Evolutionary conservation across 331 rosid species (phyloP).

Genomic region (Dryas integrifolia): DNA sequence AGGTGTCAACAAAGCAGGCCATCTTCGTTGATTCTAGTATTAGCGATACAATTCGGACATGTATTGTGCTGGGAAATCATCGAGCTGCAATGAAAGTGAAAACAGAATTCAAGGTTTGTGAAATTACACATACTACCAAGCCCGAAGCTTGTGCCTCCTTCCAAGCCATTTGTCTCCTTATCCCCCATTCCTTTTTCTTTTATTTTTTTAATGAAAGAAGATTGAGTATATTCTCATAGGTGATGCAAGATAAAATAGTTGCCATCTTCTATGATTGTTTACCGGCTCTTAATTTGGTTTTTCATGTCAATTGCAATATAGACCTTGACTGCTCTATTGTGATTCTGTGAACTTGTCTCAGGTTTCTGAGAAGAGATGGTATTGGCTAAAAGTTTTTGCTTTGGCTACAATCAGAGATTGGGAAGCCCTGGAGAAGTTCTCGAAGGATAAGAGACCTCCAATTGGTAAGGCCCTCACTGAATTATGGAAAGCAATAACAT

Average conservation of each 20-base stretch:
- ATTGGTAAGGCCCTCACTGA: constrained; percentile 48
- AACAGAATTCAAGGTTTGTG: constrained; percentile 87
- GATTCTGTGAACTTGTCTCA: constrained; percentile 28
- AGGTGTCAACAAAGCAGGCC: constrained; percentile 89
- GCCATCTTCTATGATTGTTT: constrained; percentile 4
- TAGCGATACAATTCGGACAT: constrained; percentile 91
- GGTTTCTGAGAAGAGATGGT: constrained; percentile 99
- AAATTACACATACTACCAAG: constrained; percentile 11
- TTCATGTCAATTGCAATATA: constrained; percentile 1
- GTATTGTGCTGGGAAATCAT: constrained; percentile 96
- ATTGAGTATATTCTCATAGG: not conserved
- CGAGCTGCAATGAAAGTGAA: constrained; percentile 88
- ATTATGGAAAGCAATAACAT: not conserved
- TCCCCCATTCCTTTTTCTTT: not conserved
- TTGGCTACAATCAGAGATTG: constrained; percentile 94
- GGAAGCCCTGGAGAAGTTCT: constrained; percentile 83
- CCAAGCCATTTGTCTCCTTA: not conserved
- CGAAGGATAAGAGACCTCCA: constrained; percentile 91
- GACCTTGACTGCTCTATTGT: not conserved
- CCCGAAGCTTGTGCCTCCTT: not conserved
- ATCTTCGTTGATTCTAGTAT: constrained; percentile 97
- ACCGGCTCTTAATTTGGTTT: not conserved
- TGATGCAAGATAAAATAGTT: constrained; percentile 6
- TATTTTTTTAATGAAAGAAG: not conserved
- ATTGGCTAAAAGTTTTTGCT: constrained; percentile 97